Evolutionary conservation across 2,329 filamentous ascomycete genomes (phyloP).

Genomic region (Neonectria magnoliae): DNA sequence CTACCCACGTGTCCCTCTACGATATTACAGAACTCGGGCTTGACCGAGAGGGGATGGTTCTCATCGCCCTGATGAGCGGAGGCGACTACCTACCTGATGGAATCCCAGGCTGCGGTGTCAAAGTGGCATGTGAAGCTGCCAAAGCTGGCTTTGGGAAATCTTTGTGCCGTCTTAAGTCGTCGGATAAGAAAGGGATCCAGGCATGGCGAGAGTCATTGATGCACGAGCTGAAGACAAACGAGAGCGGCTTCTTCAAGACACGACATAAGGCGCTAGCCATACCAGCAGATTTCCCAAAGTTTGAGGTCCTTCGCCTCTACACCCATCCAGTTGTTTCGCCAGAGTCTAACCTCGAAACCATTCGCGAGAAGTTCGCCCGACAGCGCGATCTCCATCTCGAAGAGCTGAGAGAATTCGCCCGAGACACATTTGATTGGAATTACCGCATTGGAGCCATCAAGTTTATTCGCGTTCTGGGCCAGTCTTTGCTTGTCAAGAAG

Average conservation of each 20-base stretch:
- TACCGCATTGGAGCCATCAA: constrained; percentile 82
- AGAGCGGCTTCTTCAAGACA: constrained; percentile 80
- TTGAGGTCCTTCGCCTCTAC: constrained; percentile 85
- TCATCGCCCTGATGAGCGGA: constrained; percentile 94
- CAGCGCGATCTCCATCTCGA: constrained; percentile 43
- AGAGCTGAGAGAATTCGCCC: constrained; percentile 77
- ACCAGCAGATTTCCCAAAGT: constrained; percentile 82
- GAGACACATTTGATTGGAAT: constrained; percentile 87
- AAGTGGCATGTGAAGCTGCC: constrained; percentile 89
- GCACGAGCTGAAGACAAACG: constrained; percentile 84
- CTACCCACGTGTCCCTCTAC: constrained; percentile 89
- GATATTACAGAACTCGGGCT: constrained; percentile 70
- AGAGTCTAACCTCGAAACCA: constrained; percentile 55
- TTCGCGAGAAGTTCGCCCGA: constrained; percentile 40
- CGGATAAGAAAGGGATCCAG: constrained; percentile 67
- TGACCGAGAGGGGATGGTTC: constrained; percentile 88
- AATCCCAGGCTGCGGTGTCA: constrained; percentile 86
- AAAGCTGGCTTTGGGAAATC: constrained; percentile 85
- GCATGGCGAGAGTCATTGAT: constrained; percentile 78
- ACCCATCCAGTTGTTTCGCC: constrained; percentile 85
- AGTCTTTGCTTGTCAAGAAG: constrained; percentile 75
- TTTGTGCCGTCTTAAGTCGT: constrained; percentile 72
- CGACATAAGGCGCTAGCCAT: constrained; percentile 80
- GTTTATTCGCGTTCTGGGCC: constrained; percentile 82
- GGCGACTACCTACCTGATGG: constrained; percentile 94